Evolutionary conservation across 2,329 filamentous ascomycete genomes (phyloP).

Genomic region (Ophiosphaerella herpotricha): DNA sequence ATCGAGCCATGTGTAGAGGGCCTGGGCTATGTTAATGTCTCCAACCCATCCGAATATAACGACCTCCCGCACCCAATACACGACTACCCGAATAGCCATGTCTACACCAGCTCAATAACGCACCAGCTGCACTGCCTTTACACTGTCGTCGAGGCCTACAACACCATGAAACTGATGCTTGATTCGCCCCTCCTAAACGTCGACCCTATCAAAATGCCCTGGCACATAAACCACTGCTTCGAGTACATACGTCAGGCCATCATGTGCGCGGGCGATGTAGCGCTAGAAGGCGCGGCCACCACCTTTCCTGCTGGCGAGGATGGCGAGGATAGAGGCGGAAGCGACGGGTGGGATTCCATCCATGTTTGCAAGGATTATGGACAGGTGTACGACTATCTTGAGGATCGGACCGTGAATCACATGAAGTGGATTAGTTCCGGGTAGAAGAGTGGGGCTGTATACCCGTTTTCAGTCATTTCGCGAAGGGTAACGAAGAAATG

Average conservation of each 20-base stretch:
- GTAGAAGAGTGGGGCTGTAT: neutral
- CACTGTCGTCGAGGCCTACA: constrained; percentile 40
- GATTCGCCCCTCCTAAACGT: constrained; percentile 7
- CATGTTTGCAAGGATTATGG: constrained; percentile 42
- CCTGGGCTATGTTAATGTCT: constrained; percentile 38
- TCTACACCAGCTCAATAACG: constrained; percentile 41
- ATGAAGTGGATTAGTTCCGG: constrained; percentile 36
- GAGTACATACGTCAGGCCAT: constrained; percentile 41
- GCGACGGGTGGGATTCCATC: constrained; percentile 41
- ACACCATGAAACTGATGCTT: constrained; percentile 25
- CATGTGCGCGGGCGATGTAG: constrained; percentile 42
- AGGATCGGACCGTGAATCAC: constrained; percentile 32
- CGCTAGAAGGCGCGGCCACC: constrained; percentile 39
- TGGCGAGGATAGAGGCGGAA: constrained; percentile 37
- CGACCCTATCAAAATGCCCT: constrained; percentile 34
- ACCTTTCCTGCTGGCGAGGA: constrained; percentile 32
- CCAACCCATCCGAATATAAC: constrained; percentile 23
- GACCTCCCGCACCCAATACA: constrained; percentile 39
- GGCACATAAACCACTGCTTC: constrained; percentile 44
- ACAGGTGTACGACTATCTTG: constrained; percentile 36
- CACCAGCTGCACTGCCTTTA: constrained; percentile 43
- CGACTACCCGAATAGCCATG: constrained; percentile 35
- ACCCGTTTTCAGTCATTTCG: too few relatives aligned
- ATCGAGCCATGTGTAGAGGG: constrained; percentile 22
- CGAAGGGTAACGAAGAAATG: too few relatives aligned